Evolutionary conservation across 169 alveolate species (phyloP).

Genomic region (Plasmodium inui): DNA sequence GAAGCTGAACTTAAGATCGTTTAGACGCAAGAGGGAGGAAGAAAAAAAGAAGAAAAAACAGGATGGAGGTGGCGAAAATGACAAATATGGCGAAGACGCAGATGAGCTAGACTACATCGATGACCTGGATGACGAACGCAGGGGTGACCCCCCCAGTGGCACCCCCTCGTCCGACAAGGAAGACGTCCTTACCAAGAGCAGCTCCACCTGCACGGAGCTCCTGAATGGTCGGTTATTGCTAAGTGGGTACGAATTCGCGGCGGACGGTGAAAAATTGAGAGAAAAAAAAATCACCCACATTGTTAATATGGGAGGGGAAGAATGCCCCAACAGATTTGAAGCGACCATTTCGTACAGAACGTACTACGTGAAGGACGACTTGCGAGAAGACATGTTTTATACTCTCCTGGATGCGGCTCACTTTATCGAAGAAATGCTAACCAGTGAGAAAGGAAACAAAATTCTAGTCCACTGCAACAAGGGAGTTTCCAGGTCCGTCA

Average conservation of each 20-base stretch:
- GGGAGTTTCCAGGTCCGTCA: constrained; percentile 80
- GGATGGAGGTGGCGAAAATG: background rate
- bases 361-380: constrained; percentile 70
- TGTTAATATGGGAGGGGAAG: constrained; percentile 72
- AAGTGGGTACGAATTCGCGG: constrained; percentile 74
- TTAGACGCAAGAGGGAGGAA: background rate
- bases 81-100: background rate
- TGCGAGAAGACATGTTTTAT: constrained; percentile 74
- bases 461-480: constrained; percentile 79
- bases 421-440: constrained; percentile 52
- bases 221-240: constrained; percentile 45
- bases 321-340: constrained; percentile 60
- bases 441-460: constrained; percentile 29
- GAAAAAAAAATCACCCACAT: constrained; percentile 69
- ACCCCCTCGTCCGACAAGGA: constrained; percentile 35
- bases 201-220: constrained; percentile 72
- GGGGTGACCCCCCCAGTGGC: background rate
- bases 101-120: background rate
- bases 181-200: background rate
- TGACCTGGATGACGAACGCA: too few relatives aligned
- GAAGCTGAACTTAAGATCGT: background rate
- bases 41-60: background rate
- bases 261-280: constrained; percentile 8
- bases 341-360: constrained; percentile 50
- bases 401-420: constrained; percentile 63